Base-by-base conservation (phyloP, 345 rosid genomes). In the Geranium rotundifolium region DNA sequence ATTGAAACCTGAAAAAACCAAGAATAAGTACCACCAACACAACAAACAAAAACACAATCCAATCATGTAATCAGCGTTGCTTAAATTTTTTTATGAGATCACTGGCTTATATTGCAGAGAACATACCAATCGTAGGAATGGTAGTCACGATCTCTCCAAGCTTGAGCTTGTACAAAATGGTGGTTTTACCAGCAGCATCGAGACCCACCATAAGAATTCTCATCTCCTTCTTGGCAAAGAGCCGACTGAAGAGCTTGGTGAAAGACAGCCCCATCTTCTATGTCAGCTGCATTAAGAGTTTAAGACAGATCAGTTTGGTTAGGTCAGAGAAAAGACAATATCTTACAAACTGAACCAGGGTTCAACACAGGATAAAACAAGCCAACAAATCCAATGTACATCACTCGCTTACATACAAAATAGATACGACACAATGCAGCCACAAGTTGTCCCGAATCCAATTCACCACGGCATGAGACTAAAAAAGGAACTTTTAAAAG, bases 1-100 rank as follows among this genome's bases (percentile, higher is more conserved):
- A 59, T 74, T 74, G 59, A 74, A 74, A 17, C 77, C 77, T 74
- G 15, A 56, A 56, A 27, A 17, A 17, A 16, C 10, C n/a, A 16
- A 16, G 1, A 1, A 20, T 17, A 55, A 4, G 57, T 16, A 20
- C 19, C 19, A 13, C 18, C 1, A 55, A 55, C n/a, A 17, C 7
- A 15, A 2, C 18, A 55, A 16, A 55, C 14, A 3, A 55, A 17
- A 55, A 16, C 27, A 55, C 57, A 55, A 17, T 15, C 19, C n/a
- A 55, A 55, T 55, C n/a, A 12, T 9, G 19, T 4, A 18, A 54
- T 14, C 57, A 55, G 19, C 14, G 19, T 55, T 5, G 2, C 7
- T 4, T 55, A 2, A 55, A 55, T 8, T 10, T 9, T 19, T 56
- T 19, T 17, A 56, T 0, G 5, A 16, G 27, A 56, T 19, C 10